Percentiles rank a stretch among this genome's conserved stretches.
phyloP scores from a whole-genome alignment of 768 basidiomycete genomes.

The Tulasnella sp. region DNA sequence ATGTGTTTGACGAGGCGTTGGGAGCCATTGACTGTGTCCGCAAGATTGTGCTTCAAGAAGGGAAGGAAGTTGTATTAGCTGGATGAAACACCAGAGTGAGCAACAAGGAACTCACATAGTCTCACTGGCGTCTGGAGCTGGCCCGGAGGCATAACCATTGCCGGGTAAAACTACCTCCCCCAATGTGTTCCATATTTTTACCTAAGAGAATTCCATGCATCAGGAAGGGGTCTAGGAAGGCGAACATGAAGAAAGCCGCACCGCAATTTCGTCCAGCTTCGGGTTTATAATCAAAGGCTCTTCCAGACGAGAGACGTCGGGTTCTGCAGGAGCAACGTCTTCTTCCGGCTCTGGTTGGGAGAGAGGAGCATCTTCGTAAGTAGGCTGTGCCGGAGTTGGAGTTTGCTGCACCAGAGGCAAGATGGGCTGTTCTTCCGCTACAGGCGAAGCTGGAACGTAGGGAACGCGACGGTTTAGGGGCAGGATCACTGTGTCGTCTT shows the following conservation, averaged over 20 bases:
- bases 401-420: not conserved
- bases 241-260: not conserved
- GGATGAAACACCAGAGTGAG: not conserved
- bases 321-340: not conserved
- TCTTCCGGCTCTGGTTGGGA: not conserved
- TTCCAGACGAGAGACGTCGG: not conserved
- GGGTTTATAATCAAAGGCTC: conserved; percentile 12
- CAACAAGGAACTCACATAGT: conserved; percentile 26
- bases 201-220: not conserved
- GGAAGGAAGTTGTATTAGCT: not conserved
- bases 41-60: conserved; percentile 19
- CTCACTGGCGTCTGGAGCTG: conserved; percentile 23
- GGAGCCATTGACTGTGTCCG: conserved; percentile 25
- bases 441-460: not conserved
- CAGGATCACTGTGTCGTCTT: conserved; percentile 25
- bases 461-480: not conserved
- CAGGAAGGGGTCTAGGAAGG: not conserved
- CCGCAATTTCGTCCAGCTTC: conserved; percentile 16
- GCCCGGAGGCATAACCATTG: conserved; percentile 15
- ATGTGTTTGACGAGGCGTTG: conserved; percentile 10
- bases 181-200: conserved; percentile 26
- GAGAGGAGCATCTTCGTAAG: not conserved
- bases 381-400: not conserved
- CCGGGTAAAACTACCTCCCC: conserved; percentile 33
- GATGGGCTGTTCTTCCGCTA: not conserved